Evolutionary conservation across 768 basidiomycete genomes (phyloP), one percentile per base, ranked within the genome.

Genomic region (Pisolithus tinctorius): DNA sequence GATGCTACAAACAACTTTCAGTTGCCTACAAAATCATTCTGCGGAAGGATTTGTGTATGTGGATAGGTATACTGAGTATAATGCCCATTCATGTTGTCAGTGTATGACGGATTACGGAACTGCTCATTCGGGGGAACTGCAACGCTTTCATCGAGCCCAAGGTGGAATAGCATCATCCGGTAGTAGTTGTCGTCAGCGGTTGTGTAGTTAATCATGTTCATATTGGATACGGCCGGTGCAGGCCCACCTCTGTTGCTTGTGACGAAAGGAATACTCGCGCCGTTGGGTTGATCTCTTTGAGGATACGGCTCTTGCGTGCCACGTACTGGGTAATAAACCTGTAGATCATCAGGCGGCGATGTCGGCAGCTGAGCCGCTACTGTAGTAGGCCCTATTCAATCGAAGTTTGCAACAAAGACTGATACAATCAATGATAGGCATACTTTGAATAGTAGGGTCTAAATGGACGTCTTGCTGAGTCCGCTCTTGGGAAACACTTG

Each of bases 161-260:
- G 76, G 56, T 88, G 85, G 42, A 82, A 68, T 57, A 86, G 80
- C 84, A 89, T 88, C 52, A 79, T 80, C 57, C 80, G 79, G 75
- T 81, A 87, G 65, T 89, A 89, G 49, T 79, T 72, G 10, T 77
- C 77, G 62, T 89, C 86, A n/a, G 75, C 72, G 56, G 82, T 11
- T 23, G 64, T 65, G 40, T 65, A 65, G 10, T 29, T 52, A 13
- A 52, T 44, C 26, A 65, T 42, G 6, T 53, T 47, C 27, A 60
- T 54, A 6, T 75, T 74, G 45, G 76, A 71, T 34, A 71, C 70
- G 27, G 52, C 52, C 44, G 57, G 45, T 54, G 60, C 59, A 36
- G 56, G 42, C 23, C 58, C 62, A 25, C 6, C 49, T 20, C 60
- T 58, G 36, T 49, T 31, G 6, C 55, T 45, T 10, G 54, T 27